Evolutionary conservation across 257 asterid genomes (phyloP).

Genomic region (Asclepias syriaca): DNA sequence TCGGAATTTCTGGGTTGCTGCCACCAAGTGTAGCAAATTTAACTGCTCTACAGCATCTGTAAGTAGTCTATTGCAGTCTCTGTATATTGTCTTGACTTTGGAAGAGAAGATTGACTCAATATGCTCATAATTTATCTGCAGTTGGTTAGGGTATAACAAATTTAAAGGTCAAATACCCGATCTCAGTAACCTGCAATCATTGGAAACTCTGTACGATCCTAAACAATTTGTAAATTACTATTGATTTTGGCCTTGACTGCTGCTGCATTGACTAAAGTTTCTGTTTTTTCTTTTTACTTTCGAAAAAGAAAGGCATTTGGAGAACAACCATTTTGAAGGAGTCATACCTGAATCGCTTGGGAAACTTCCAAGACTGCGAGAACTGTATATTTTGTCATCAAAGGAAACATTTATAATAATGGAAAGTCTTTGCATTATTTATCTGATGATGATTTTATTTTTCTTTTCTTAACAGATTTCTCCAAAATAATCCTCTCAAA

Average conservation of each 20-base stretch:
- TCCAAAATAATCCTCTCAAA: conserved; percentile 58
- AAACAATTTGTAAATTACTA: neutral
- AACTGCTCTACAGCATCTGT: conserved; percentile 66
- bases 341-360: conserved; percentile 51
- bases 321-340: conserved; percentile 72
- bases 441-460: neutral
- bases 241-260: neutral
- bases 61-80: conserved; percentile 21
- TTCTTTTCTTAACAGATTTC: conserved; percentile 43
- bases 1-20: conserved; percentile 54
- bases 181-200: conserved; percentile 43
- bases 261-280: neutral
- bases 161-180: conserved; percentile 67
- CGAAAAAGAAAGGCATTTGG: conserved; percentile 52
- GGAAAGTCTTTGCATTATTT: neutral
- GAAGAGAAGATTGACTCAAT: neutral
- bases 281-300: neutral
- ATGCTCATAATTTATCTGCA: conserved; percentile 16
- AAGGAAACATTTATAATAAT: neutral
- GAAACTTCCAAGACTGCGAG: conserved; percentile 50
- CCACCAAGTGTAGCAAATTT: conserved; percentile 44
- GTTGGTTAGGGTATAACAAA: conserved; percentile 74
- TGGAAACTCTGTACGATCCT: conserved; percentile 60
- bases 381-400: conserved; percentile 43
- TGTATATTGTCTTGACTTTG: neutral